These are phyloP conservation scores for Boletus subcaerulescens DNA, from an alignment of 768 basidiomycete genomes.

Conservation along the genomic window DNA sequence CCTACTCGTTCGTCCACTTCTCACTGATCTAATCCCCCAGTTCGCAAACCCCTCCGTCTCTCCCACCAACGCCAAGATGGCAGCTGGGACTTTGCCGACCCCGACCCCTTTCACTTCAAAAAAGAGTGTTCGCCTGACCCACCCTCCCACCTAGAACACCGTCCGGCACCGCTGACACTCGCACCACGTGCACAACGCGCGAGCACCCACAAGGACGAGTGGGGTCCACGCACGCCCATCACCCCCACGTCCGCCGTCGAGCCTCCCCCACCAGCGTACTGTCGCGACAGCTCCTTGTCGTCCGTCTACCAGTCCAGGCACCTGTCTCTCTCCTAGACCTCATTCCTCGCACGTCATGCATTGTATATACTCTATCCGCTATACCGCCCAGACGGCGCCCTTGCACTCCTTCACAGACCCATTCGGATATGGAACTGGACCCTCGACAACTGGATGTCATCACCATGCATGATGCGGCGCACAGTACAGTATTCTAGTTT, in stretches of 20 bases:
- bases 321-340: not conserved
- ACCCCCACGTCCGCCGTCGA: constrained; percentile 18
- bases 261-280: constrained; percentile 28
- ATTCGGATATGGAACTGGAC: constrained; percentile 1
- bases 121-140: constrained; percentile 3
- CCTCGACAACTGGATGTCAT: not conserved
- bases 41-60: constrained; percentile 26
- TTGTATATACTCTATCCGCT: not conserved
- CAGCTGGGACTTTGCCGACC: constrained; percentile 33
- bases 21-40: not conserved
- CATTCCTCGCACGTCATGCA: not conserved
- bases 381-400: not conserved
- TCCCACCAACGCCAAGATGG: constrained; percentile 14
- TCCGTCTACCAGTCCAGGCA: not conserved
- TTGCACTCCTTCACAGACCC: not conserved
- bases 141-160: constrained; percentile 1
- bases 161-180: constrained; percentile 14
- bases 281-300: constrained; percentile 3
- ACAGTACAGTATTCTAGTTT: not conserved
- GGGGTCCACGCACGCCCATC: constrained; percentile 13
- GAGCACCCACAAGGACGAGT: constrained; percentile 24
- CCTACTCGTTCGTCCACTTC: no score
- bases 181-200: constrained; percentile 10
- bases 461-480: not conserved
- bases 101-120: constrained; percentile 16